phyloP scores from a whole-genome alignment of 2,329 filamentous ascomycete genomes.

The Aspergillus uvarum region DNA sequence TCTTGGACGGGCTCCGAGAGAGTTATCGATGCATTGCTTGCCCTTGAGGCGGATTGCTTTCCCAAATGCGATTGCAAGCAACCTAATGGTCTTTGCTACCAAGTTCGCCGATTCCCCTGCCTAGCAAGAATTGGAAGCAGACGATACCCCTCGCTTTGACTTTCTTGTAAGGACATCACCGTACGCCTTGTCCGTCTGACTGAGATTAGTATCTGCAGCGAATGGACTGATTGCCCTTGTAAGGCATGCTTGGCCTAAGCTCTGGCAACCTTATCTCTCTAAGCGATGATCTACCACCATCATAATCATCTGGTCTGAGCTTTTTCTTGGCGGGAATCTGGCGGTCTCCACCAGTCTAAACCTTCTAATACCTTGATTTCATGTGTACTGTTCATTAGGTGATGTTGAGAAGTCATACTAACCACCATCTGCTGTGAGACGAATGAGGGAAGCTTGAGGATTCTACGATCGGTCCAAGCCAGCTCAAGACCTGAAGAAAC shows the following conservation, averaged over 20 bases:
- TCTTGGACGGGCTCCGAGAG: background rate
- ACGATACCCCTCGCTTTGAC: background rate
- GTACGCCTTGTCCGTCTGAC: background rate
- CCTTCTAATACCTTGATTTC: too few species aligned
- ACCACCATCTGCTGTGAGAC: too few species aligned
- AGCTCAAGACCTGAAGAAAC: background rate
- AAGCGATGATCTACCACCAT: background rate
- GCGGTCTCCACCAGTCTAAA: background rate
- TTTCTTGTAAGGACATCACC: background rate
- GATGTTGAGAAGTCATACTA: too few species aligned
- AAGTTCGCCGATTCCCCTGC: background rate
- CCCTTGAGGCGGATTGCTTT: background rate
- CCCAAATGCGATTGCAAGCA: background rate
- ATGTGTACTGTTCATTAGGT: too few species aligned
- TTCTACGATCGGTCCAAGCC: background rate
- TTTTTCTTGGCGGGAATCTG: constrained; percentile 1
- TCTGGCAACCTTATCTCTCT: constrained; percentile 17
- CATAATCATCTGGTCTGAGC: background rate
- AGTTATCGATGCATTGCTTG: constrained; percentile 2
- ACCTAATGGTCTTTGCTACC: background rate
- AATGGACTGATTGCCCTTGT: constrained; percentile 10
- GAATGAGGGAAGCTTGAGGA: background rate
- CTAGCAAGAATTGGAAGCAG: background rate
- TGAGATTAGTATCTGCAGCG: constrained; percentile 11
- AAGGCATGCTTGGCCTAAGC: constrained; percentile 17